Evolutionary conservation across 2,329 filamentous ascomycete species (phyloP), one percentile per base, ranked within the genome.

Genomic region (Penicillium expansum): DNA sequence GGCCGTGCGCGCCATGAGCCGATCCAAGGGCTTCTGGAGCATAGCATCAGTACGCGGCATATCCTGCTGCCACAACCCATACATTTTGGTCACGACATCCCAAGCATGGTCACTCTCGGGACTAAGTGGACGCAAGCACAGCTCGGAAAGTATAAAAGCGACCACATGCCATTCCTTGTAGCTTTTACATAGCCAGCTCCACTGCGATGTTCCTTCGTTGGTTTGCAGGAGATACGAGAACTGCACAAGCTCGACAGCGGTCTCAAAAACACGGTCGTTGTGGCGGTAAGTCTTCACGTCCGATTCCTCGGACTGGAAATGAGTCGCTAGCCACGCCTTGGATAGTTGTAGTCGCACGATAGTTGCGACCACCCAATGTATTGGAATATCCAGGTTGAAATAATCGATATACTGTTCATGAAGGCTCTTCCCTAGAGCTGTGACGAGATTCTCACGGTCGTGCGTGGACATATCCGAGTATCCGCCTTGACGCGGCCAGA

Each of bases 241-340:
- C 67, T 90, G 86, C 29, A 89, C 78, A 32, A 88, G 83, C 62
- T 90, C 86, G 33, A 90, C 77, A 2, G 85, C 83, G 0, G 83
- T 84, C 29, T 84, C 74, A 65, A 89, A 86, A 0, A 89, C 78
- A 50, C 83, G 82, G 55, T 88, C 82, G 81, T 80, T 57, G 32
- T 38, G 18, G 30, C 18, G 38, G 41, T 29, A 22, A 6, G 13
- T 2, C 49, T 50, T 11, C 38, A n/a, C 24, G 22, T 24, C 6
- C 3, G 37, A 41, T 24, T 42, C n/a, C 53, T 43, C 3, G 13
- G 58, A 39, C 37, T 61, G 47, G 45, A 66, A 54, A 56, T 56
- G 49, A 14, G 42, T 29, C 27, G 61, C 52, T 16, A 91, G 76
- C 71, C 83, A 87, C 79, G 88, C 85, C 70, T 89, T 90, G 55